These are phyloP conservation scores for Claviceps arundinis DNA, from an alignment of 2,329 filamentous ascomycete species.

Conservation along the genomic window DNA sequence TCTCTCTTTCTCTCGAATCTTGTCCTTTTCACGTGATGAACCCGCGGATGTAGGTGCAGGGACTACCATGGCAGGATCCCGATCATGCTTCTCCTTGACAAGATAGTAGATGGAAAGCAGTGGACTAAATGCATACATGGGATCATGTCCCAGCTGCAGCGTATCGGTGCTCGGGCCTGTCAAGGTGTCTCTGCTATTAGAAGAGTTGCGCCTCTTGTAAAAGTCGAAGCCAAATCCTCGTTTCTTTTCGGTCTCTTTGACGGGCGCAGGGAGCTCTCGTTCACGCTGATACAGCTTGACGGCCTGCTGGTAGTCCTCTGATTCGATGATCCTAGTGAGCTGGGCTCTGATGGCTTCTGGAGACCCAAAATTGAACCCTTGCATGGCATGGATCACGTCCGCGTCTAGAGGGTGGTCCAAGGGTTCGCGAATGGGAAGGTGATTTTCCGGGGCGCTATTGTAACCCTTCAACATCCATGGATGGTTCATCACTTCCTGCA, in stretches of 20 bases:
- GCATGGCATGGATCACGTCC: slow-evolving; percentile 84
- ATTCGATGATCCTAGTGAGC: slow-evolving; percentile 75
- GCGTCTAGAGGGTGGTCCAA: slow-evolving; percentile 72
- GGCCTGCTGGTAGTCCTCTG: slow-evolving; percentile 83
- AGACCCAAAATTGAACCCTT: slow-evolving; percentile 91
- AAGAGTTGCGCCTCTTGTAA: slow-evolving; percentile 87
- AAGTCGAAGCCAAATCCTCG: slow-evolving; percentile 88
- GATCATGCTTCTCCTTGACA: slow-evolving; percentile 85
- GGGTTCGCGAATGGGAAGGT: slow-evolving; percentile 70
- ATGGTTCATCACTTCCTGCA: slow-evolving; percentile 87
- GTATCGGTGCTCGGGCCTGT: slow-evolving; percentile 74
- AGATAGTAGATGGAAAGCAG: slow-evolving; percentile 90
- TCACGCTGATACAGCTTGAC: slow-evolving; percentile 58
- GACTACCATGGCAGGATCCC: slow-evolving; percentile 46
- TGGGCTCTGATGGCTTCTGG: slow-evolving; percentile 72
- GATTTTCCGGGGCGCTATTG: slow-evolving; percentile 75
- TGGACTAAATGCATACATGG: slow-evolving; percentile 85
- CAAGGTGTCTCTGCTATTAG: slow-evolving; percentile 77
- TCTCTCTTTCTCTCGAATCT: not conserved
- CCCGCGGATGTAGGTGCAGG: slow-evolving; percentile 18
- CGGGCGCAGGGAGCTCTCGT: slow-evolving; percentile 44
- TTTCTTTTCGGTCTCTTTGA: slow-evolving; percentile 62
- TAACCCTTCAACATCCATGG: slow-evolving; percentile 95
- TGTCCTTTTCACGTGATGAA: slow-evolving; percentile 1
- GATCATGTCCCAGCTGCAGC: slow-evolving; percentile 69